Evolutionary conservation across 2,329 filamentous ascomycete genomes (phyloP), one percentile per base, ranked within the genome.

Genomic region (Monosporascus cannonballus): DNA sequence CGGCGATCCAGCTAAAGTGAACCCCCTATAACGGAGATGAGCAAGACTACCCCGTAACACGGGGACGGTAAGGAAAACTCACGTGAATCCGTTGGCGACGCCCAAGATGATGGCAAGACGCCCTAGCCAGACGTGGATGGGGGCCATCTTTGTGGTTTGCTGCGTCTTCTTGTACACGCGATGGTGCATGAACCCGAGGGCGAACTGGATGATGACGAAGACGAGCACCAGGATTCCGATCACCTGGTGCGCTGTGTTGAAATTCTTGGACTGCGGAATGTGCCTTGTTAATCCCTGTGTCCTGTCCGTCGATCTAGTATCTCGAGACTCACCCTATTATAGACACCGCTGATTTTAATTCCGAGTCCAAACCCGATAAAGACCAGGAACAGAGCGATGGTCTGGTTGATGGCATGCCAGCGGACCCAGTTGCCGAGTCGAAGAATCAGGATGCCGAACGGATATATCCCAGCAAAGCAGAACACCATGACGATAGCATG

Each of bases 101-200:
- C 80, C 83, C 3, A 83, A 60, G 9, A 76, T 63, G 20, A 85
- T 72, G 37, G 81, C 71, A 3, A 76, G 46, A 15, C 81, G 75
- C 2, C 83, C 83, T 3, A 83, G 68, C 76, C 81, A 81, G 20
- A 80, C 67, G 65, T 86, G 83, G 24, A 79, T 69, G 18, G 71
- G 76, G 50, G 77, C 74, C 36, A 81, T 71, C 57, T 73, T 72
- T 25, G 79, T 80, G 1, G 76, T 67, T 22, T 71, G 54, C 52
- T 76, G 68, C 2, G 77, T 80, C 63, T 72, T 69, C 60, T 75
- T 77, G 64, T 72, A 82, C 38, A 77, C 70, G 47, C 73, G 69
- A 59, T 85, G 82, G 58, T 84, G 79, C 51, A 82, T 57, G 56
- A 79, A 71, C 27, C 83, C 83, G 15, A 85, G 64, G 2, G 70